These are phyloP conservation scores for Leccinum arenicola DNA, from an alignment of 768 basidiomycete genomes.

Conservation along the genomic window DNA sequence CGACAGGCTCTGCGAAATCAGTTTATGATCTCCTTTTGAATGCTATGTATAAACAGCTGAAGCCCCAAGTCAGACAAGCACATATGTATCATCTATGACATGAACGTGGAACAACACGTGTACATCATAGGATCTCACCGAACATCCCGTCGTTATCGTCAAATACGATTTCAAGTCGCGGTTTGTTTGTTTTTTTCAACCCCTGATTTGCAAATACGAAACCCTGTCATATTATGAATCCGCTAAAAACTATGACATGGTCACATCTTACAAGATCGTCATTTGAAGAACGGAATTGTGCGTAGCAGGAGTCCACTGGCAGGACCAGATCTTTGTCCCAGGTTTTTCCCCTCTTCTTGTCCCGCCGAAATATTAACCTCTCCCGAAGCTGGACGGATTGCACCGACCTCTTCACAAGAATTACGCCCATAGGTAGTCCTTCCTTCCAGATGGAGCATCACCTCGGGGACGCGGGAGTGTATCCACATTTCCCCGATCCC, in stretches of 20 bases:
- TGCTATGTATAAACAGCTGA: not conserved
- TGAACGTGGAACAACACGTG: constrained; percentile 23
- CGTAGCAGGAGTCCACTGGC: no score
- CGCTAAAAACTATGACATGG: not conserved
- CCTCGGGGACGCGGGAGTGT: constrained; percentile 25
- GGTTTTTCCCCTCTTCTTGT: not conserved
- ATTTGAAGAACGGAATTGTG: not conserved
- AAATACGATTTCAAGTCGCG: constrained; percentile 17
- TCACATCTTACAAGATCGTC: not conserved
- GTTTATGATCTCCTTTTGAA: constrained; percentile 5
- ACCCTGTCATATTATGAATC: not conserved
- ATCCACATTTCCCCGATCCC: constrained; percentile 21
- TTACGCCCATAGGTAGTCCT: constrained; percentile 13
- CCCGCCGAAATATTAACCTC: not conserved
- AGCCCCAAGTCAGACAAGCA: not conserved
- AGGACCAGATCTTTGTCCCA: not conserved
- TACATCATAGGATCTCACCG: constrained; percentile 8
- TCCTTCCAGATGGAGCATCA: constrained; percentile 31
- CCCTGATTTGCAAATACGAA: constrained; percentile 20
- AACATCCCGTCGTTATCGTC: constrained; percentile 24
- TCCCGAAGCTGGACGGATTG: not conserved
- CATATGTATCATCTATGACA: constrained; percentile 4
- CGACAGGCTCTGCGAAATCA: constrained; percentile 8
- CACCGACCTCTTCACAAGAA: constrained; percentile 4
- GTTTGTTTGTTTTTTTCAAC: not conserved